phyloP scores from a whole-genome alignment of 257 asterid species.

The Petunia secreta region DNA sequence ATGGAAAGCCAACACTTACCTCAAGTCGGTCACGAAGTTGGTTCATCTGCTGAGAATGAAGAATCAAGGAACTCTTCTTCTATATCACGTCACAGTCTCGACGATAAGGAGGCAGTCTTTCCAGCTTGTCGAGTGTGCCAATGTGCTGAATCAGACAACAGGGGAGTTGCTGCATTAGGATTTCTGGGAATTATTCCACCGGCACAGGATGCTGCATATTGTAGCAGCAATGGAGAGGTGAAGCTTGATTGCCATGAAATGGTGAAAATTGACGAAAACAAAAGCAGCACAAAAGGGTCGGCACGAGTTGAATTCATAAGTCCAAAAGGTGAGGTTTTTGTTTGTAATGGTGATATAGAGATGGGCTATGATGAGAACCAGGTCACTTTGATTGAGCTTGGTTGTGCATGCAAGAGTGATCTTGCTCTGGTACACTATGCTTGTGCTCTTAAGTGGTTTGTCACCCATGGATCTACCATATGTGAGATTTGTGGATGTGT shows the following conservation, averaged over 20 bases:
- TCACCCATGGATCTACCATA: conserved; percentile 84
- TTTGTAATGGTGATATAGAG: conserved; percentile 74
- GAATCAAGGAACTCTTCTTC: conserved; percentile 40
- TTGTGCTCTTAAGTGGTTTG: conserved; percentile 92
- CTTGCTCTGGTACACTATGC: conserved; percentile 89
- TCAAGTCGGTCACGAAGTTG: conserved; percentile 34
- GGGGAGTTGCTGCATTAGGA: conserved; percentile 71
- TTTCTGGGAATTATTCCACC: conserved; percentile 75
- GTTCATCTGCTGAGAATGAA: conserved; percentile 44
- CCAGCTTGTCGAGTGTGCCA: conserved; percentile 90
- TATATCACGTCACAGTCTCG: conserved; percentile 47
- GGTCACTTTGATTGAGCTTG: conserved; percentile 73
- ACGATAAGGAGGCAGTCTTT: conserved; percentile 58
- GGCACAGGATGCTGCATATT: conserved; percentile 26
- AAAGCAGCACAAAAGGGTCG: conserved; percentile 45
- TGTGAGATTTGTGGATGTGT: conserved; percentile 86
- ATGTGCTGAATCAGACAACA: conserved; percentile 75
- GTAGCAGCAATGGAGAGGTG: conserved; percentile 40
- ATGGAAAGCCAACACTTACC: conserved; percentile 55
- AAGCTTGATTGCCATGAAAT: conserved; percentile 42
- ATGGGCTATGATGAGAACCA: conserved; percentile 59
- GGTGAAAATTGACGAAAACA: conserved; percentile 44
- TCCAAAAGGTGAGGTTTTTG: conserved; percentile 83
- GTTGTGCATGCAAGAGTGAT: conserved; percentile 88
- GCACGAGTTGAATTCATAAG: conserved; percentile 75